A percentile compares a stretch with the other conserved stretches of the same genome.
Evolutionary conservation across 768 basidiomycete species (phyloP).

Genomic region (Coprinopsis sp.): DNA sequence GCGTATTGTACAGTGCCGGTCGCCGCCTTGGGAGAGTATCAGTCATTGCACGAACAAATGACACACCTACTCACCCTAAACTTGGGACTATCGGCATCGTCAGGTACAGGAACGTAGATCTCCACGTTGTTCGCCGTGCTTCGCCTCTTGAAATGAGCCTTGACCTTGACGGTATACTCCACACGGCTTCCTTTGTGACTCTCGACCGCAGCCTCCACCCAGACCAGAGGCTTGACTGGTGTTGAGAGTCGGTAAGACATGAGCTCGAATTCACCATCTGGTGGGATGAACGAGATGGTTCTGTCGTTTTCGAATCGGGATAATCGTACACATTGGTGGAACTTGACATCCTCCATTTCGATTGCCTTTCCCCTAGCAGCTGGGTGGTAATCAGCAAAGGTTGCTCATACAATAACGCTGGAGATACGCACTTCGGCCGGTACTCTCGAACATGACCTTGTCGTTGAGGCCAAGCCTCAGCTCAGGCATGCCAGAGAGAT

Average conservation of each 20-base stretch:
- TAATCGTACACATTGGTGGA: conserved; percentile 98
- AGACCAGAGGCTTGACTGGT: conserved; percentile 94
- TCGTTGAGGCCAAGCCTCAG: conserved; percentile 93
- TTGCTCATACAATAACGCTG: not conserved
- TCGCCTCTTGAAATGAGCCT: conserved; percentile 95
- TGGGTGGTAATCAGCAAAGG: conserved; percentile 20
- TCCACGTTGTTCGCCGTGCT: conserved; percentile 99
- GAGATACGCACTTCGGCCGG: conserved; percentile 75
- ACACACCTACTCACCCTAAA: conserved; percentile 69
- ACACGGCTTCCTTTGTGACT: conserved; percentile 90
- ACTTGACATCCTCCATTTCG: conserved; percentile 99
- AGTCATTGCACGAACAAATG: not conserved
- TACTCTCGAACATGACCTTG: conserved; percentile 99
- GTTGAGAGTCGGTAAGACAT: conserved; percentile 98
- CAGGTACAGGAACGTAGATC: conserved; percentile 97
- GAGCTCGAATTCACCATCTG: conserved; percentile 97
- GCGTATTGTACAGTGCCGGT: conserved; percentile 96
- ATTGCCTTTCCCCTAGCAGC: conserved; percentile 95
- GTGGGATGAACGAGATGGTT: conserved; percentile 98
- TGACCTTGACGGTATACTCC: conserved; percentile 93
- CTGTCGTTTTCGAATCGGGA: conserved; percentile 98
- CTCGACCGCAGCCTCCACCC: conserved; percentile 96
- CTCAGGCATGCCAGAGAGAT: conserved; percentile 99
- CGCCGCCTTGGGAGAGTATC: conserved; percentile 56
- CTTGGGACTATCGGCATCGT: conserved; percentile 96